Conservation (phyloP, 805 yeast genomes). For the Metschnikowia hibisci region DNA sequence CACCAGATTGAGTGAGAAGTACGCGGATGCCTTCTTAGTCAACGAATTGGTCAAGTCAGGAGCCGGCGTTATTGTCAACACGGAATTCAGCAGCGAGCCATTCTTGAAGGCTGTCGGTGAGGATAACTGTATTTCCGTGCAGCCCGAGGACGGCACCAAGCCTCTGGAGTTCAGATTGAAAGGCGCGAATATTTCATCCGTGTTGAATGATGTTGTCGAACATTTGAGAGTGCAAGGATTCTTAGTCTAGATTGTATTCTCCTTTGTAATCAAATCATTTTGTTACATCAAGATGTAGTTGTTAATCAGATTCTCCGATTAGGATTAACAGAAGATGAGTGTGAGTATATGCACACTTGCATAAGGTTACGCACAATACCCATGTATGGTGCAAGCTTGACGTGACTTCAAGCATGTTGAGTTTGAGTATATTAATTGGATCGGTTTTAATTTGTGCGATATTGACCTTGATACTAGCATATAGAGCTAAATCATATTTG, state of each 20-base stretch:
- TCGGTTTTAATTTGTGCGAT: background rate
- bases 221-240: conserved; percentile 81
- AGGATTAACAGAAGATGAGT: background rate
- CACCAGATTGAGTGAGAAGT: conserved; percentile 43
- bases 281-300: no score
- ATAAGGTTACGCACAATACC: background rate
- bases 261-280: background rate
- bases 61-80: conserved; percentile 67
- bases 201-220: conserved; percentile 69
- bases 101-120: conserved; percentile 38
- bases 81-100: conserved; percentile 43
- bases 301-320: no score
- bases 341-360: background rate
- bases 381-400: background rate
- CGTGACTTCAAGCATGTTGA: background rate
- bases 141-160: conserved; percentile 17
- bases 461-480: background rate
- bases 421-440: background rate
- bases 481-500: background rate
- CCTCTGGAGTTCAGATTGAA: conserved; percentile 12
- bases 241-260: background rate
- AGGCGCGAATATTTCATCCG: conserved; percentile 21
- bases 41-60: conserved; percentile 85
- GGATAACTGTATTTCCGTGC: conserved; percentile 54
- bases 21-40: conserved; percentile 57